Base-by-base conservation (phyloP, 1,284 basidiomycete species). In the Retiboletus fuscus region DNA sequence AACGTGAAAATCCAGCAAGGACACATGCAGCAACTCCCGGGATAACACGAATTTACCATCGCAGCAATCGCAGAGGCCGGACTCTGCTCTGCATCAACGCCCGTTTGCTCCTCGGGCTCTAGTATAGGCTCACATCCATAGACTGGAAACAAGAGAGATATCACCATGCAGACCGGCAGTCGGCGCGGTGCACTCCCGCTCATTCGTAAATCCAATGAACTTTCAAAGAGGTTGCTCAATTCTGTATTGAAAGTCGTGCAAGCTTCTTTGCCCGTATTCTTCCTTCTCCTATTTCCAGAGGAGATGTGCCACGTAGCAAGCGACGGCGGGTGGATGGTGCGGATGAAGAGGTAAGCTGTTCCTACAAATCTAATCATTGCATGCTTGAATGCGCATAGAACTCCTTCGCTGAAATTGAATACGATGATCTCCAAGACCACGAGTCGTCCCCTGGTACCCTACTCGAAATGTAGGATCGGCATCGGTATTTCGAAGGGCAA, bases 141-240 rank as follows among this genome's bases (percentile, higher is more conserved):
- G 93, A 93, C 93, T 4, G 94, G 95, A 8, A 97, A 96, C 75
- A 89, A 92, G 72, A 92, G 90, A 80, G 98, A 99, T 79, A 84
- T 95, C 61, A 99, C 98, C 0, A 99, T 99, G 98, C 94, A 96
- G 79, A 92, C 97, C 8, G 98, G 98, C 12, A 90, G 93, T 75
- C 94, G 98, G 81, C 88, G 92, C 64, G 92, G 92, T 30, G 93
- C 94, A 26, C 83, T 99, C 51, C 98, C 98, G 0, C 88, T 99
- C 46, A 98, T 99, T 77, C 89, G 98, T 57, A 93, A 97, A 77
- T 99, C 99, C 85, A 99, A 99, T 79, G 96, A 98, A 79, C 98
- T 99, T 82, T 97, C 96, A 1, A 95, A 97, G 77, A 87, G 96
- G 74, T 84, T 99, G 22, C 85, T 99, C 41, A 93, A 93, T 69